Evolutionary conservation across 192 early-diverging fungal species (phyloP), one percentile per base, ranked within the genome.

Genomic region (Coemansia sp.): DNA sequence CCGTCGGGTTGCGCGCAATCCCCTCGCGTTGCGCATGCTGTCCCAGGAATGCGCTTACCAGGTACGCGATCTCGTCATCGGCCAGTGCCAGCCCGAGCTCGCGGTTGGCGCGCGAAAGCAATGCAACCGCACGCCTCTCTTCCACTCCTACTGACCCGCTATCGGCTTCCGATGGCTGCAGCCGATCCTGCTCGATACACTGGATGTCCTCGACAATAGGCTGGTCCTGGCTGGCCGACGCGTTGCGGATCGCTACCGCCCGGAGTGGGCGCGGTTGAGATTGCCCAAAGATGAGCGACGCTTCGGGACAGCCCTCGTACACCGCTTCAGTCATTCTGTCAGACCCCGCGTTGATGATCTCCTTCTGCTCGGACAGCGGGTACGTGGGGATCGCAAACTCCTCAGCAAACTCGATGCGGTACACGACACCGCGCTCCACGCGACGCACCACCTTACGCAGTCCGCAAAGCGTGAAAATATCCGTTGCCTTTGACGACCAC

Each of bases 401-500:
- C 9, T 73, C 69, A 9, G 76, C 68, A 66, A 82, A 87, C 57
- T 52, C 49, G 62, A 95, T 68, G 35, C 86, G 76, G 75, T 89
- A 98, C 3, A 88, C 89, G 6, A 84, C 75, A 42, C 93, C 96
- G 41, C 98, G 91, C 81, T 99, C 98, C 57, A 98, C 90, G 11
- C 96, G 84, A 52, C 83, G 74, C 52, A 98, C 90, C 52, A 80
- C 63, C 15, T 74, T 59, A 36, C 82, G 75, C 20, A 99, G 85
- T 45, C 93, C 95, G 80, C 96, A 99, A 46, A 92, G 88, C 34
- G 87, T 84, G 15, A 93, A 93, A 81, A 99, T 99, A 68, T 99
- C 96, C 19, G 96, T 98, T 3, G 98, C 98, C 86, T 99, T 99
- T 57, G 93, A 95, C 19, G 95, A 96, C 98, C 98, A 99, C 17